Evolutionary conservation across 176 grass and related monocot species (phyloP).

Genomic region (Elaeis guineensis): DNA sequence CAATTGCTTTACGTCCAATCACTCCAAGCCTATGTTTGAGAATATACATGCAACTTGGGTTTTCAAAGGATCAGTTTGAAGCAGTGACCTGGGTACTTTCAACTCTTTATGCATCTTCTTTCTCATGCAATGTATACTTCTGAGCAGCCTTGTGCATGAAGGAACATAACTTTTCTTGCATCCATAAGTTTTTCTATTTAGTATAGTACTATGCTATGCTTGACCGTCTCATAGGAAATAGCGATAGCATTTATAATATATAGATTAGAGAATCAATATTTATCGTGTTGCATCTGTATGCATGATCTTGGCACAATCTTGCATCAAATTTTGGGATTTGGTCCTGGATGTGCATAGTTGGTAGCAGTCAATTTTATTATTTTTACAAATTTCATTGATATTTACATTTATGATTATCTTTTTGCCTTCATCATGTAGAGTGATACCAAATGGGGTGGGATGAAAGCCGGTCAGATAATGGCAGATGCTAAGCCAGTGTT

Average conservation of each 20-base stretch:
- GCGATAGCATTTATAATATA: too few relatives aligned
- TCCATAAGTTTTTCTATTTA: too few relatives aligned
- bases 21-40: slow-evolving; percentile 70
- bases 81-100: slow-evolving; percentile 69
- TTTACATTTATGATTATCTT: background rate
- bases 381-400: background rate
- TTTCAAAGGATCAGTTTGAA: slow-evolving; percentile 66
- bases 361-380: too few relatives aligned
- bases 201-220: too few relatives aligned
- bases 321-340: too few relatives aligned
- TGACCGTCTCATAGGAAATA: too few relatives aligned
- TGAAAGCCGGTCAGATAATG: slow-evolving; percentile 70
- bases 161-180: too few relatives aligned
- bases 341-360: too few relatives aligned
- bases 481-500: slow-evolving; percentile 74
- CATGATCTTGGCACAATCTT: too few relatives aligned
- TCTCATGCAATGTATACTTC: background rate
- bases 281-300: too few relatives aligned
- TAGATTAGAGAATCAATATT: too few relatives aligned
- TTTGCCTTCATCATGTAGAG: slow-evolving; percentile 20
- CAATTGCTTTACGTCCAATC: slow-evolving; percentile 67
- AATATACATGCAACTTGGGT: slow-evolving; percentile 83
- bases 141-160: too few relatives aligned
- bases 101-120: slow-evolving; percentile 12
- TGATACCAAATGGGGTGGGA: slow-evolving; percentile 81